Evolutionary conservation across 148 eudicot species (phyloP), one percentile per base, ranked within the genome.

Genomic region (Rhododendron vialii): DNA sequence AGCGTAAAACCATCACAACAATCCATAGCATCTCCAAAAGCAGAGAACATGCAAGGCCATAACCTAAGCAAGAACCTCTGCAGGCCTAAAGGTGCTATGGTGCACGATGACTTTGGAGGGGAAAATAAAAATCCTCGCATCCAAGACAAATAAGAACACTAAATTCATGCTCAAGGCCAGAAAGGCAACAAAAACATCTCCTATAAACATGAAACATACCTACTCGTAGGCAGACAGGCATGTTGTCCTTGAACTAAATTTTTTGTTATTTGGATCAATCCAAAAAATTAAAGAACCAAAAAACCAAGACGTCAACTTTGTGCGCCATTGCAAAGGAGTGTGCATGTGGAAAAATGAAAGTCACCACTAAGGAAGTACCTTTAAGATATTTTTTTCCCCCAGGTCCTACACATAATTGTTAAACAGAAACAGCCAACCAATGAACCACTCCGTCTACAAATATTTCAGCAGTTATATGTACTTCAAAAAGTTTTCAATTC

Each of bases 11-110:
- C 45, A 24, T 35, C 71, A 12, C 9, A 41, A 57, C 43, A 59
- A 35, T 36, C 17, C 69, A 74, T 9, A 38, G 48, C 86, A 74
- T 84, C 30, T 33, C 74, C 67, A 74, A 22, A 84, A 84, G 65
- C 41, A 45, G 41, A n/a, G 38, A 26, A 83, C 57, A 63, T 26
- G 61, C 43, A 30, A 83, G 43, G 17, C 24, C 55, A 69, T 12
- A 33, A 83, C 41, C 41, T 18, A 63, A 74, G 85, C 33, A 83
- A 67, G 53, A 22, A 74, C 80, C 35, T 50, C 63, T 50, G 20
- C 11, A 73, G 80, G 47, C 80, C 48, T 10, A 48, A 84, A 74
- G 51, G 18, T 13, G 55, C 35, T 5, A 45, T 50, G 41, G 26
- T 71, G 85, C 20, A 74, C 17, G 30, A 30, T 7, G 12, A 84